phyloP scores from a whole-genome alignment of 805 yeast genomes.

The Candida saitoana region DNA sequence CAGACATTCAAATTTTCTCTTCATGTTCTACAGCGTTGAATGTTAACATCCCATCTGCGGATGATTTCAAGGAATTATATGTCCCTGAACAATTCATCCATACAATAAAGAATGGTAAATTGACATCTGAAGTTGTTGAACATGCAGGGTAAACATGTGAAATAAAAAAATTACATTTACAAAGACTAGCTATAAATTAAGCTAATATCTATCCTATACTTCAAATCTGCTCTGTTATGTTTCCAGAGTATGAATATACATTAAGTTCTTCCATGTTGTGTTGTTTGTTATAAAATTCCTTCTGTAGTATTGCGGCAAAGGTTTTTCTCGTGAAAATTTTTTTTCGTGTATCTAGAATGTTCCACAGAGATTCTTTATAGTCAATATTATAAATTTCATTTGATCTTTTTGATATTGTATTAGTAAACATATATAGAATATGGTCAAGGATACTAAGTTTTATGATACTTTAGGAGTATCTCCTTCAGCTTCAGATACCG shows the following conservation, averaged over 20 bases:
- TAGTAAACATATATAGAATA: no score
- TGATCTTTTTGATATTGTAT: no score
- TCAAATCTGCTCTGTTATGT: not conserved
- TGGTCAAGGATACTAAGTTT: slow-evolving; percentile 79
- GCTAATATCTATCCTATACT: no score
- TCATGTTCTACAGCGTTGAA: slow-evolving; percentile 83
- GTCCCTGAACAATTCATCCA: slow-evolving; percentile 92
- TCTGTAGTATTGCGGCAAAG: not conserved
- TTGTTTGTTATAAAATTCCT: not conserved
- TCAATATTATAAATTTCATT: not conserved
- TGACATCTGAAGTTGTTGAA: slow-evolving; percentile 71
- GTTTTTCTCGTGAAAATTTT: not conserved
- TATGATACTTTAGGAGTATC: slow-evolving; percentile 73
- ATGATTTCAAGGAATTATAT: slow-evolving; percentile 74
- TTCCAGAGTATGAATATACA: not conserved
- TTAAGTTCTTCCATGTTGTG: no score
- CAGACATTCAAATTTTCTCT: slow-evolving; percentile 67
- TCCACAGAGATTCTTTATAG: not conserved
- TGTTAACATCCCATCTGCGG: slow-evolving; percentile 71
- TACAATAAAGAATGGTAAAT: slow-evolving; percentile 55
- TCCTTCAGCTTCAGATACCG: slow-evolving; percentile 62
- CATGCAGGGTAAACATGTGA: slow-evolving; percentile 58
- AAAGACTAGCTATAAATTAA: no score
- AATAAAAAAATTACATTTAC: no score
- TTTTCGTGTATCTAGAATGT: not conserved